Conservation (phyloP, 2,329 filamentous ascomycete genomes). For the Emmonsia crescens region DNA sequence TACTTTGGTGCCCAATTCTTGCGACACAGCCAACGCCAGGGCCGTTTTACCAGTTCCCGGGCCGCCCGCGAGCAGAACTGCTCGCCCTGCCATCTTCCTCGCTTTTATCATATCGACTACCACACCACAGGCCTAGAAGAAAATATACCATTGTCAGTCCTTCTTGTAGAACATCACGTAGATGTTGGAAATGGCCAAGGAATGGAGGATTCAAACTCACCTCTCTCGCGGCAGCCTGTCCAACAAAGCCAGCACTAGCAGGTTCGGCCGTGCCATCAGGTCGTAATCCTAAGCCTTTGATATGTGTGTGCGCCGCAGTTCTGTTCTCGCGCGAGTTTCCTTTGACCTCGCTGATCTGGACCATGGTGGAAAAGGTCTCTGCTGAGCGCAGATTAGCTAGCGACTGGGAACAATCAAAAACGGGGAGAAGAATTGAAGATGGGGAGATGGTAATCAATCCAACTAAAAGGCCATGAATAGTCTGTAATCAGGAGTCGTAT, state of each 20-base stretch:
- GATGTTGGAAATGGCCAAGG: slow-evolving; percentile 2
- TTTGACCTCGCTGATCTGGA: slow-evolving; percentile 89
- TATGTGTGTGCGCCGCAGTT: slow-evolving; percentile 94
- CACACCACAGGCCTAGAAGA: slow-evolving; percentile 72
- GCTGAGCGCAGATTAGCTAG: neutral
- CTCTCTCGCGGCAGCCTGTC: slow-evolving; percentile 79
- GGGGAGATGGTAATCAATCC: neutral
- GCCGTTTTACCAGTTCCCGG: slow-evolving; percentile 97
- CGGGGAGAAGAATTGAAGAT: neutral
- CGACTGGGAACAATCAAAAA: neutral
- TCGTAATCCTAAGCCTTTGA: slow-evolving; percentile 84
- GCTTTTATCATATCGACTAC: slow-evolving; percentile 91
- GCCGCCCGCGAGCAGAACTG: slow-evolving; percentile 84
- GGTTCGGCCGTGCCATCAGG: slow-evolving; percentile 75
- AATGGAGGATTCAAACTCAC: slow-evolving; percentile 38
- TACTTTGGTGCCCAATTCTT: slow-evolving; percentile 95
- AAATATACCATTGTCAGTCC: neutral
- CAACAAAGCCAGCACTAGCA: slow-evolving; percentile 74
- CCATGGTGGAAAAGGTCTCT: slow-evolving; percentile 44
- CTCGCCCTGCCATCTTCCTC: slow-evolving; percentile 95
- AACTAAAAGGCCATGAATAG: neutral
- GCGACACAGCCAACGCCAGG: slow-evolving; percentile 85
- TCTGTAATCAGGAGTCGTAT: neutral
- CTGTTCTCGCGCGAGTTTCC: slow-evolving; percentile 89
- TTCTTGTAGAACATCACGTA: slow-evolving; percentile 4